Percentiles rank a stretch among this genome's conserved stretches.
Conservation (phyloP, 768 basidiomycete genomes). For the Rhizopogon salebrosus region DNA sequence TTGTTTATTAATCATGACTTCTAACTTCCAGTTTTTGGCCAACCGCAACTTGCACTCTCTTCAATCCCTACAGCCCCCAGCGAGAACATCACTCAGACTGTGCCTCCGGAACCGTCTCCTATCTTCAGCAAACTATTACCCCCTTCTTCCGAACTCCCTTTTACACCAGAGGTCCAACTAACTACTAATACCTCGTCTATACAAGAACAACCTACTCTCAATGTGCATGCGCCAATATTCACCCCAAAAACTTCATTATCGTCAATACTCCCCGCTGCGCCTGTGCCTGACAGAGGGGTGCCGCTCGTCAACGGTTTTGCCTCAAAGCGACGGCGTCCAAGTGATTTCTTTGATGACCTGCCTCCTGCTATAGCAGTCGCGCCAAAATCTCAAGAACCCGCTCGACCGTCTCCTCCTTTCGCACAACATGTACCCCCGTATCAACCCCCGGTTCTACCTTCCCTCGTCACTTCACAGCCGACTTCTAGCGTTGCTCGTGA, state of each 20-base stretch:
- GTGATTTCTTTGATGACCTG: neutral
- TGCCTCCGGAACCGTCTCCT: too few relatives aligned
- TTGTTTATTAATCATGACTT: neutral
- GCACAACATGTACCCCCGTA: neutral
- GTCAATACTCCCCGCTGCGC: neutral
- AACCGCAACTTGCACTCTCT: neutral
- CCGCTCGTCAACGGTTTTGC: too few relatives aligned
- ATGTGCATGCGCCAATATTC: slow-evolving; percentile 16
- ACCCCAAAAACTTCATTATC: neutral
- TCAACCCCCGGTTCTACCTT: slow-evolving; percentile 12
- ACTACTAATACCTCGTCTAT: neutral
- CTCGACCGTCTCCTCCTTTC: slow-evolving; percentile 1
- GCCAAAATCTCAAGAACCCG: neutral
- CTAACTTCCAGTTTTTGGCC: neutral
- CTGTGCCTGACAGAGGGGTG: too few relatives aligned
- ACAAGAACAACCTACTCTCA: slow-evolving; percentile 10
- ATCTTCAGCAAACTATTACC: neutral
- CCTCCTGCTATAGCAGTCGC: neutral
- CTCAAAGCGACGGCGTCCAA: neutral
- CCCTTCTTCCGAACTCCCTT: neutral
- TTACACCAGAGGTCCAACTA: neutral
- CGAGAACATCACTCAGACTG: neutral
- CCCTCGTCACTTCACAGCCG: slow-evolving; percentile 4
- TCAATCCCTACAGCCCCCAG: neutral
- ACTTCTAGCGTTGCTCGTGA: slow-evolving; percentile 2